Conservation (phyloP, 805 yeast genomes). For the Candida golubevii region DNA sequence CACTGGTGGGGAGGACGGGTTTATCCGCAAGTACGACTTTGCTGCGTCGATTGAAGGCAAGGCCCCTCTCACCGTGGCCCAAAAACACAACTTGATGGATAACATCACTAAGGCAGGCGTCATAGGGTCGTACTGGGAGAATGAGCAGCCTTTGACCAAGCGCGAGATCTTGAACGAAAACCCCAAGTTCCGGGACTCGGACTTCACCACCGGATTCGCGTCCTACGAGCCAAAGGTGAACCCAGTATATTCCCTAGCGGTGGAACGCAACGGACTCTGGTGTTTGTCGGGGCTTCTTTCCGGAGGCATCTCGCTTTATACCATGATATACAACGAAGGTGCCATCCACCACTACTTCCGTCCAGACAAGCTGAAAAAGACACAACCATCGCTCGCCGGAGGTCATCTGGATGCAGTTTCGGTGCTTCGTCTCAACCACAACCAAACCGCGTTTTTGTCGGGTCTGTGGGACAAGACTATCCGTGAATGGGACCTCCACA, state of each 20-base stretch:
- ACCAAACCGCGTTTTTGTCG: constrained; percentile 62
- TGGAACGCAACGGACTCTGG: constrained; percentile 80
- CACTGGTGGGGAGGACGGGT: constrained; percentile 96
- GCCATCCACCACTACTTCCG: constrained; percentile 68
- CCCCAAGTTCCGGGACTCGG: constrained; percentile 34
- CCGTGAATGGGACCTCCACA: constrained; percentile 79
- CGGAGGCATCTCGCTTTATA: constrained; percentile 86
- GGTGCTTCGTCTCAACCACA: constrained; percentile 55
- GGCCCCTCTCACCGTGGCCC: constrained; percentile 83
- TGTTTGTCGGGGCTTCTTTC: constrained; percentile 71
- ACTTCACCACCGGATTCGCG: constrained; percentile 34
- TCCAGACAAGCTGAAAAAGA: constrained; percentile 31
- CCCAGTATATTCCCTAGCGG: constrained; percentile 86
- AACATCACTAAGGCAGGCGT: constrained; percentile 83
- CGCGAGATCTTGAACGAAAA: constrained; percentile 36
- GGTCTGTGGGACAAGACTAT: constrained; percentile 90
- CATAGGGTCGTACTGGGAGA: constrained; percentile 86
- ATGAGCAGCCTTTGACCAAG: constrained; percentile 74
- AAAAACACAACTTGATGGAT: constrained; percentile 84
- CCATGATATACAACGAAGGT: constrained; percentile 82
- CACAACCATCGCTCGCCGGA: constrained; percentile 6
- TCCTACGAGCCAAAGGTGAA: constrained; percentile 59
- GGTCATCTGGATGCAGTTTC: constrained; percentile 78
- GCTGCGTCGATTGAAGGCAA: constrained; percentile 82
- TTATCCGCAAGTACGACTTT: constrained; percentile 84